Base-by-base conservation (phyloP, 2,329 filamentous ascomycete genomes). In the Fusarium temperatum region DNA sequence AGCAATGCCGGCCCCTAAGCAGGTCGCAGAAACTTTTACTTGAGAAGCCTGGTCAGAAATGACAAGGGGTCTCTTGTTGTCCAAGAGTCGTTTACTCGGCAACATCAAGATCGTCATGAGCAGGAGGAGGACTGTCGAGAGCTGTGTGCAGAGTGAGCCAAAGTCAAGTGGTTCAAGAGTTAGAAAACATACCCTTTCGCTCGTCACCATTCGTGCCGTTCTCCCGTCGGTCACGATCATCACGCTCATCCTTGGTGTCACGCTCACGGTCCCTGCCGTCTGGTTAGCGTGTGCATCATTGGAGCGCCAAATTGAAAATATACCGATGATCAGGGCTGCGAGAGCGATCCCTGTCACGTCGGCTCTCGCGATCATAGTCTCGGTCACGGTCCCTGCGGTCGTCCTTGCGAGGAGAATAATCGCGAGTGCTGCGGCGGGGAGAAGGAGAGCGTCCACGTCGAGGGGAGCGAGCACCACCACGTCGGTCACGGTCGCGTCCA, bases 61-160 rank as follows among this genome's bases (percentile, higher is more conserved):
- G 60, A 61, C 55, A 63, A 68, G 51, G 56, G 57, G 35, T 51
- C 53, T 58, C 56, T 42, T 64, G 45, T 38, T 64, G 41, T 20
- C 24, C 55, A 32, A 24, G 45, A 63, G 53, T 56, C 57, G 65
- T 69, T 79, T 86, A 92, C 85, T 98, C 96, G 80, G 95, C 96
- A 81, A 96, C 95, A 83, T 99, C 96, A 81, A 98, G 90, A 81
- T 99, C 96, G 83, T 99, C 96, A 80, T 98, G 94, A 78, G 91
- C 92, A 73, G 94, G 92, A 73, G 94, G 90, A 76, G 94, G 93
- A 78, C 93, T 94, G 77, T 97, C 94, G 79, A 92, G 85, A 81
- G 89, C 87, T 87, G 70, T 41, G 84, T 77, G 62, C 39, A 39
- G 41, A 53, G 72, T 74, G 77, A 78, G 79, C 71, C 75, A 77